Conservation (phyloP, 2,329 filamentous ascomycete genomes). For the Saccharata proteae region DNA sequence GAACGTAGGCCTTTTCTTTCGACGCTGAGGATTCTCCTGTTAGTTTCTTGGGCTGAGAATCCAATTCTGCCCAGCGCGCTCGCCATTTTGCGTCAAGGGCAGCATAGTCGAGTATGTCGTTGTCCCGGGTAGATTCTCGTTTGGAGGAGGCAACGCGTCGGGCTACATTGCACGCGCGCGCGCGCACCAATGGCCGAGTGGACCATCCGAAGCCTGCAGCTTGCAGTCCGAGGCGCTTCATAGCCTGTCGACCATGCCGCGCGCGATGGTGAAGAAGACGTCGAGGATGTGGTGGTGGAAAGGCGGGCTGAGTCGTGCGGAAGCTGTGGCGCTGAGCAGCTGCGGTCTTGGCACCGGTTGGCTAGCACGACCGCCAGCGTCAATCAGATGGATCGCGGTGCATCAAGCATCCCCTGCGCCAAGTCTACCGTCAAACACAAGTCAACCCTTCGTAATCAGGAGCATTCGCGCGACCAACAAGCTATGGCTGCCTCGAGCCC, state of each 20-base stretch:
- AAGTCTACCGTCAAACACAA: no score
- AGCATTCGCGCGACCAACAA: no score
- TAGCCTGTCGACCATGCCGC: constrained; percentile 3
- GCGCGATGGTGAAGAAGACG: neutral
- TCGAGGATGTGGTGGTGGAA: neutral
- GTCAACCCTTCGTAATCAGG: no score
- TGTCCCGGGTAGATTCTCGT: no score
- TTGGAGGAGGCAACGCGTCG: constrained; percentile 5
- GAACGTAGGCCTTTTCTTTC: constrained; percentile 49
- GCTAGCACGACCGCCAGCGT: no score
- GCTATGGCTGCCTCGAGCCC: constrained; percentile 17
- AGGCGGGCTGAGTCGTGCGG: no score
- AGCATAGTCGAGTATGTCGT: constrained; percentile 26
- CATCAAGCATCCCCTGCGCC: constrained; percentile 9
- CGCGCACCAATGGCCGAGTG: neutral
- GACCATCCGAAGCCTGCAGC: constrained; percentile 4
- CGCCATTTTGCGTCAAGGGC: constrained; percentile 45
- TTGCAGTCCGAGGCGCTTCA: constrained; percentile 4
- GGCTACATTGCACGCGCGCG: neutral
- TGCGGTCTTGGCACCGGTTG: neutral
- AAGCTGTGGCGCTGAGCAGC: no score
- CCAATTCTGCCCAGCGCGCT: constrained; percentile 31
- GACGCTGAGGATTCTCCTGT: constrained; percentile 1
- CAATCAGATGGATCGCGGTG: neutral
- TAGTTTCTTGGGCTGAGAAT: neutral